Evolutionary conservation across 352 stramenopile species (phyloP), one percentile per base, ranked within the genome.

Genomic region (Phytophthora hybrid): DNA sequence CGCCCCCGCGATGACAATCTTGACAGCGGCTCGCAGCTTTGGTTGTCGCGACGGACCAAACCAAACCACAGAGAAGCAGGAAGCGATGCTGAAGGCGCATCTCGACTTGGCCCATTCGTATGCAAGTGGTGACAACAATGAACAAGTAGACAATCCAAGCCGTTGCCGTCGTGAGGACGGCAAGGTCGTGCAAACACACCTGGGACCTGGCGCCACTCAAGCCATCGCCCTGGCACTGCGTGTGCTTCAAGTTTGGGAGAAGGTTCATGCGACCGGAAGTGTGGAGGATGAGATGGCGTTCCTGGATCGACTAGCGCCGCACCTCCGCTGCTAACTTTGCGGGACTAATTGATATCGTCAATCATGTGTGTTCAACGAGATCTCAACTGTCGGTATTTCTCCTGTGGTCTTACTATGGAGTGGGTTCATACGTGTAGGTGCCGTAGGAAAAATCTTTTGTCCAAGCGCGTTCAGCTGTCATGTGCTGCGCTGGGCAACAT

Each of bases 171-270:
- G 74, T 10, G 37, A 92, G 9, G 85, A 91, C 53, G 85, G 87
- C 21, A 80, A 83, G 47, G 76, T 75, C 41, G 81, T 91, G 39
- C 80, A 82, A 54, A 59, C 61, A 8, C 52, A 61, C 16, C 73
- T 93, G 21, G 84, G 83, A 4, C 77, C 59, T 37, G 66, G 67
- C 10, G 76, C 82, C 5, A 78, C 71, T 1, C 66, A 61, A 6
- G 63, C 79, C 9, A 91, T 92, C 44, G 73, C 81, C 29, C 69
- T 63, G 26, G 77, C 83, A n/a, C 80, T 93, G 2, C 76, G 82
- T 19, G 77, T 92, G 13, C 76, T 93, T 3, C 63, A 76, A 1
- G 80, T 91, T n/a, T 92, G 76, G 72, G 84, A 93, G 64, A 76
- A 84, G 29, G 73, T 87, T 37, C 63, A 87, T 51, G 77, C 77